Evolutionary conservation across 78 protist species (phyloP).

Genomic region (Dictyostelium citrinum): DNA sequence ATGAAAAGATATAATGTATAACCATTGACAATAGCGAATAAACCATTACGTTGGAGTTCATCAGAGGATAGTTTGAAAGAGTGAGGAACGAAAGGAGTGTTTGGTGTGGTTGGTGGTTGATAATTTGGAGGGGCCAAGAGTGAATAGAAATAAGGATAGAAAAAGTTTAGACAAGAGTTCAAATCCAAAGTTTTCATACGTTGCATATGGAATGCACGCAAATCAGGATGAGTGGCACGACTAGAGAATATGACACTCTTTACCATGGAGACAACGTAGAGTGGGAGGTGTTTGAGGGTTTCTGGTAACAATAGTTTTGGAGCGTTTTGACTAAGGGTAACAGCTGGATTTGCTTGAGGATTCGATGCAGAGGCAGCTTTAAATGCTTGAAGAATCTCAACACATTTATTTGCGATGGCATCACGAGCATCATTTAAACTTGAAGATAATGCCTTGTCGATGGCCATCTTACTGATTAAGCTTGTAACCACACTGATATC

Average conservation of each 20-base stretch:
- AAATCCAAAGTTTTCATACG: slow-evolving; percentile 45
- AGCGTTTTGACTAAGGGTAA: slow-evolving; percentile 27
- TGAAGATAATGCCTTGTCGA: slow-evolving; percentile 78
- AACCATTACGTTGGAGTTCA: slow-evolving; percentile 38
- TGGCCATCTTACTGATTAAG: slow-evolving; percentile 81
- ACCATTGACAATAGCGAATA: slow-evolving; percentile 46
- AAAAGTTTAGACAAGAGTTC: slow-evolving; percentile 57
- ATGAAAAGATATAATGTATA: slow-evolving; percentile 30
- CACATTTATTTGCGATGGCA: slow-evolving; percentile 67
- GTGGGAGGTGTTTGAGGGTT: slow-evolving; percentile 78
- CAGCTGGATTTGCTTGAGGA: neutral
- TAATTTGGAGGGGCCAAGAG: neutral
- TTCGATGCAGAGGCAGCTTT: neutral
- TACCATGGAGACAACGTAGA: slow-evolving; percentile 74
- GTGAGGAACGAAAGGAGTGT: slow-evolving; percentile 12
- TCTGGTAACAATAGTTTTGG: slow-evolving; percentile 80
- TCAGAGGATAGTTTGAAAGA: slow-evolving; percentile 28
- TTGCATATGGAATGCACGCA: slow-evolving; percentile 64
- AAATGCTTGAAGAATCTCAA: slow-evolving; percentile 71
- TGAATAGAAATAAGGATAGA: slow-evolving; percentile 65
- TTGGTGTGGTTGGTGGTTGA: neutral
- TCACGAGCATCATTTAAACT: slow-evolving; percentile 74
- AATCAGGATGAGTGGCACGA: slow-evolving; percentile 25
- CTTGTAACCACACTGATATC: slow-evolving; percentile 60
- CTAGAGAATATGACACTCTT: slow-evolving; percentile 59